Base-by-base conservation (phyloP, 129 eudicot species). In the Gnaphalium uliginosum region DNA sequence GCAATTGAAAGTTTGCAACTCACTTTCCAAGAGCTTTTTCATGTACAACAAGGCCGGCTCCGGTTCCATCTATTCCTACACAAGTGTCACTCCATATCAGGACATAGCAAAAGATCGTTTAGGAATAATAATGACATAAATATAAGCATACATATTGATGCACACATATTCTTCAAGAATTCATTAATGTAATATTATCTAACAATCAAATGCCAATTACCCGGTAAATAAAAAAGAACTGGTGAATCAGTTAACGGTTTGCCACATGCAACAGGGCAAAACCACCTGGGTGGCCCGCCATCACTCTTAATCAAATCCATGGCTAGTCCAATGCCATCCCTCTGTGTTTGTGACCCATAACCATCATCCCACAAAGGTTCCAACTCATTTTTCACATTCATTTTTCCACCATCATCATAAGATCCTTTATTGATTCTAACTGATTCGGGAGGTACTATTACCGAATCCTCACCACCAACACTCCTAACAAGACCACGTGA, bases 331-430 rank as follows among this genome's bases (percentile, higher is more conserved):
- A 82, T 83, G 80, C 86, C 89, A 78, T 95, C 97, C 82, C 86
- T 86, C 80, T 91, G 86, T 65, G 79, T 89, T 56, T 74, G 82
- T 69, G 81, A 74, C 68, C 97, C 99, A 81, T 80, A 95, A 69
- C 97, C 97, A 81, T 95, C 99, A 81, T 95, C 97, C 97, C 97
- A 95, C 66, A 89, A 81, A 60, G 89, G 82, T 68, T 91, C 82
- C 86, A 95, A 83, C 82, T 78, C 76, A 15, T 62, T 62, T 11
- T 29, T 3, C 39, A 56, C 58, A n/a, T 66, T 72, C 25, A 58
- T 32, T 61, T 74, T 78, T 69, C 74, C 85, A 68, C 26, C 85
- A 72, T 30, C 77, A 19, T 46, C 19, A 69, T n/a, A 72, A 67
- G 73, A 23, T 60, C 33, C 75, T 15, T 81, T 87, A 77, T 75